These are phyloP conservation scores for Infundibulicybe gibba DNA, from an alignment of 768 basidiomycete genomes.

Conservation along the genomic window DNA sequence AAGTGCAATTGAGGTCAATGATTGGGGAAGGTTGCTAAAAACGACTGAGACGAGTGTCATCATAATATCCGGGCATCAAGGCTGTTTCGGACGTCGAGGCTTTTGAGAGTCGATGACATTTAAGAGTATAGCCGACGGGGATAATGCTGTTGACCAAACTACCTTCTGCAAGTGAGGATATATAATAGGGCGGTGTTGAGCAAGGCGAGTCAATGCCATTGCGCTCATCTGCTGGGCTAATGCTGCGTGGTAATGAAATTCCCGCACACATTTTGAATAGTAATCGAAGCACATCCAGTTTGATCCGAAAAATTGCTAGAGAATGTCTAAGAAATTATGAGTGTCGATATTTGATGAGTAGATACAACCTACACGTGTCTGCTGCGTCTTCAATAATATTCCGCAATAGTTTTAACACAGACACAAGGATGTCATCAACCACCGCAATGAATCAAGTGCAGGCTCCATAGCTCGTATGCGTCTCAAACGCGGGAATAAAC, in stretches of 20 bases:
- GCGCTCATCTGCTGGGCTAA: no score
- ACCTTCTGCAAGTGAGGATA: no score
- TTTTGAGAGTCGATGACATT: no score
- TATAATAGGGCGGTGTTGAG: no score
- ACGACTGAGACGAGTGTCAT: no score
- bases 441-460: conserved; percentile 5
- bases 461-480: neutral
- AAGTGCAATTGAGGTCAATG: no score
- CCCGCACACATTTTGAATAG: conserved; percentile 1
- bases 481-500: neutral
- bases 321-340: neutral
- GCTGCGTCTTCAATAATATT: neutral
- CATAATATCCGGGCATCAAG: no score
- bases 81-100: no score
- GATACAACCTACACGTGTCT: neutral
- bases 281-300: neutral
- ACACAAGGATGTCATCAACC: conserved; percentile 1
- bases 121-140: no score
- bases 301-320: neutral
- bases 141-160: no score
- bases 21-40: no score
- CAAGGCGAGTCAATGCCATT: no score
- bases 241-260: neutral
- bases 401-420: conserved; percentile 5
- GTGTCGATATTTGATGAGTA: neutral